Evolutionary conservation across 257 asterid species (phyloP).

Genomic region (Fraxinus pennsylvanica): DNA sequence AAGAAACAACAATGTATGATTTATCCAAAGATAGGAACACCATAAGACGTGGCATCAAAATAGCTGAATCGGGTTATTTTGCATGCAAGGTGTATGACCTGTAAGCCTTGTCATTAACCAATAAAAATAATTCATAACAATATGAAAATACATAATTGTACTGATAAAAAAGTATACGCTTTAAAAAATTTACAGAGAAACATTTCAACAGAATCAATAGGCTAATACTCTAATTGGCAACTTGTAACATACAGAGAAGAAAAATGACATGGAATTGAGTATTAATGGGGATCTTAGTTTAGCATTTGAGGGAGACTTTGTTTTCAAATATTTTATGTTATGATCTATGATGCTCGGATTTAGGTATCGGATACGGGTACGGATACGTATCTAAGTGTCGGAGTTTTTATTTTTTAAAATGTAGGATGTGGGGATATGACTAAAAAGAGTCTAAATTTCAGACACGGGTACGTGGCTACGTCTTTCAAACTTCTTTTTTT

Average conservation of each 20-base stretch:
- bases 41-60: background rate
- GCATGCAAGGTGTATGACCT: background rate
- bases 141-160: background rate
- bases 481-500: too few species aligned
- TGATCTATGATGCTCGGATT: too few species aligned
- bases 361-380: too few species aligned
- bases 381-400: too few species aligned
- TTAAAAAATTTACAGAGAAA: too few species aligned
- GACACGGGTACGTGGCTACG: too few species aligned
- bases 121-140: background rate
- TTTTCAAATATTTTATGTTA: background rate
- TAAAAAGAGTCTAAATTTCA: too few species aligned
- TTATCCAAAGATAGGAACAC: background rate
- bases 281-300: background rate
- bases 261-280: background rate
- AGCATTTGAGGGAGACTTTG: background rate
- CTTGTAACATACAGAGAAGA: background rate
- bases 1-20: background rate
- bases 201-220: background rate
- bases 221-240: too few species aligned
- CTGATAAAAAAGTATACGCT: background rate
- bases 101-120: background rate
- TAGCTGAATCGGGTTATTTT: background rate
- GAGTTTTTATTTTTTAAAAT: too few species aligned
- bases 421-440: too few species aligned